Conservation (phyloP, 306 rosid species). For the Cucurbita maxima region DNA sequence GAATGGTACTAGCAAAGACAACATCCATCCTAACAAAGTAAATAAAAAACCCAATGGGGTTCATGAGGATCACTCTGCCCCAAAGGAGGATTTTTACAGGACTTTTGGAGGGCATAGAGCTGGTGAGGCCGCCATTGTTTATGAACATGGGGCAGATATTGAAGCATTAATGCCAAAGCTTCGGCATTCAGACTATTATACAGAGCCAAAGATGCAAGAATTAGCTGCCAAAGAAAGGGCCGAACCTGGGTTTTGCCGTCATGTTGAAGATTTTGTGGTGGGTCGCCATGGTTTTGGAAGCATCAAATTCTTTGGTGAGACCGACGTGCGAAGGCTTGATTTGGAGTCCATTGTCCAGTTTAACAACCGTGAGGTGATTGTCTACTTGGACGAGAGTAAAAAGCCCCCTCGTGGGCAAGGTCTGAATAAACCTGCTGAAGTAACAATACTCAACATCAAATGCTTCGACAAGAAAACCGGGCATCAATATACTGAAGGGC, state of each 20-base stretch:
- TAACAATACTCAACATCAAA: constrained; percentile 76
- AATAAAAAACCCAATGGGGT: constrained; percentile 43
- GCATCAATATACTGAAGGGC: constrained; percentile 56
- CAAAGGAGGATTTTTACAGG: constrained; percentile 47
- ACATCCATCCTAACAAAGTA: constrained; percentile 21
- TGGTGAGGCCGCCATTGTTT: constrained; percentile 94
- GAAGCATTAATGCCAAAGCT: constrained; percentile 98
- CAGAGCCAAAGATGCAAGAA: constrained; percentile 82
- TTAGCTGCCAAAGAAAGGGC: constrained; percentile 95
- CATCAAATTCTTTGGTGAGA: constrained; percentile 81
- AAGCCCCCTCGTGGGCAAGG: constrained; percentile 97
- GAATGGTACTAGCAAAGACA: constrained; percentile 39
- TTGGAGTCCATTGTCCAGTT: constrained; percentile 77
- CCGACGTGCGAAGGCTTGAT: constrained; percentile 85
- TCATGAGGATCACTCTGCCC: constrained; percentile 45
- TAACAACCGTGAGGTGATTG: constrained; percentile 86
- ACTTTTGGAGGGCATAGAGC: constrained; percentile 90
- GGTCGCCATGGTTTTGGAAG: constrained; percentile 87
- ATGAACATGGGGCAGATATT: constrained; percentile 92
- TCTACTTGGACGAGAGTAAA: constrained; percentile 79
- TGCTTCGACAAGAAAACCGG: constrained; percentile 74
- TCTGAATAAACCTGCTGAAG: constrained; percentile 95
- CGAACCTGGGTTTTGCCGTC: constrained; percentile 82
- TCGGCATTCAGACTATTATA: constrained; percentile 72
- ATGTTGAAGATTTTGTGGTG: constrained; percentile 70